Base-by-base conservation (phyloP, 768 basidiomycete species). In the Multifurca ochricompacta region DNA sequence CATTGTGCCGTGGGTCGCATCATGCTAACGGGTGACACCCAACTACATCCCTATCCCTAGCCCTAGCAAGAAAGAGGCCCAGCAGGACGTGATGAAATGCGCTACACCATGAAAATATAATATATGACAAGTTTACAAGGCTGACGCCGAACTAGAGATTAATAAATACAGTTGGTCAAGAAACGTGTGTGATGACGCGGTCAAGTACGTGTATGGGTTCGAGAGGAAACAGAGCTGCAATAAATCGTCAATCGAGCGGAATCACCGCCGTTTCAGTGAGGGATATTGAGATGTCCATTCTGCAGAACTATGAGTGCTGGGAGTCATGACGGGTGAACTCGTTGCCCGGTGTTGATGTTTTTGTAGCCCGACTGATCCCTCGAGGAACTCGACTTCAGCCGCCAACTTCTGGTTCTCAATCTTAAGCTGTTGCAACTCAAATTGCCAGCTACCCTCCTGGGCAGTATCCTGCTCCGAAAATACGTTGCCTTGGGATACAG, bases 391-490 rank as follows among this genome's bases (percentile, higher is more conserved):
- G 27, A 82, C 57, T 63, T 90, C 85, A 42, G 85, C 84, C 48
- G 67, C 67, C 51, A 91, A 59, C 56, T 81, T 69, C 68, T 80
- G 74, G 63, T 91, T 91, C 48, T 77, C 74, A 62, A 83, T 82
- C 64, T 82, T 77, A 60, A 93, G 73, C 67, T 92, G 88, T 69
- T 91, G 85, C 44, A 94, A 73, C 70, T 92, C 90, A 62, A 91
- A 95, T 71, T 95, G 92, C 92, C 93, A 96, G 60, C 88, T 91
- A 30, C 85, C 84, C 10, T 79, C 83, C 4, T 84, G 72, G 13
- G 70, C 67, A 0, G 77, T 75, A 39, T 86, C 81, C 13, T 93
- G 75, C 66, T 89, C 87, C 36, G 80, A 81, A 58, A 91, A 91
- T 16, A 91, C 66, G 59, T 88, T 74, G 55, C 69, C 64, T 36